Conservation (phyloP, 202 grass and related monocot species). For the Eragrostis tef region DNA sequence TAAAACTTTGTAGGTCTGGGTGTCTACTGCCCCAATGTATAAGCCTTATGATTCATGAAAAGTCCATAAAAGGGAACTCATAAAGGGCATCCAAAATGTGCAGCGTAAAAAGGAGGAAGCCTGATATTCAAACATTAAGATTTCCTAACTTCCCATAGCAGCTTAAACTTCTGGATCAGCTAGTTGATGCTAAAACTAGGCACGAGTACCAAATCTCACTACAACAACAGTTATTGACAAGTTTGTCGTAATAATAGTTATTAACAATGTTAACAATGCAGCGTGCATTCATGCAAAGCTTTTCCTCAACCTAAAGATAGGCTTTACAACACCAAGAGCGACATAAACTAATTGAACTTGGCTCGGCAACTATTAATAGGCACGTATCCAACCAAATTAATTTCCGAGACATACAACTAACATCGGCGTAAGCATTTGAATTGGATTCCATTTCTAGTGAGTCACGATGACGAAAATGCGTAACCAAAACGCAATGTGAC, state of each 20-base stretch:
- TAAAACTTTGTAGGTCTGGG: constrained; percentile 19
- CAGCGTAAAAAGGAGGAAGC: neutral
- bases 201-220: neutral
- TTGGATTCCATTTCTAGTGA: neutral
- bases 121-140: constrained; percentile 1
- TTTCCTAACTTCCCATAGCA: constrained; percentile 28
- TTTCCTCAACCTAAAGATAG: neutral
- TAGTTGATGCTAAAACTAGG: constrained; percentile 19
- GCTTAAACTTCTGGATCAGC: constrained; percentile 3
- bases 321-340: neutral
- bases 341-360: constrained; percentile 19
- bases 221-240: neutral
- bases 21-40: constrained; percentile 12
- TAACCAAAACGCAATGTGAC: neutral
- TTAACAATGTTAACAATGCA: constrained; percentile 7
- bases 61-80: constrained; percentile 8
- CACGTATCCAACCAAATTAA: neutral
- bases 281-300: neutral
- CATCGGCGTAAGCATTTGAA: neutral
- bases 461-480: neutral
- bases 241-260: neutral
- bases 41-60: constrained; percentile 5
- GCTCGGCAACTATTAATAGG: neutral
- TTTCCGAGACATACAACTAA: neutral
- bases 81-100: constrained; percentile 26